Conservation (phyloP, 345 rosid genomes). For the Dovyalis caffra region DNA sequence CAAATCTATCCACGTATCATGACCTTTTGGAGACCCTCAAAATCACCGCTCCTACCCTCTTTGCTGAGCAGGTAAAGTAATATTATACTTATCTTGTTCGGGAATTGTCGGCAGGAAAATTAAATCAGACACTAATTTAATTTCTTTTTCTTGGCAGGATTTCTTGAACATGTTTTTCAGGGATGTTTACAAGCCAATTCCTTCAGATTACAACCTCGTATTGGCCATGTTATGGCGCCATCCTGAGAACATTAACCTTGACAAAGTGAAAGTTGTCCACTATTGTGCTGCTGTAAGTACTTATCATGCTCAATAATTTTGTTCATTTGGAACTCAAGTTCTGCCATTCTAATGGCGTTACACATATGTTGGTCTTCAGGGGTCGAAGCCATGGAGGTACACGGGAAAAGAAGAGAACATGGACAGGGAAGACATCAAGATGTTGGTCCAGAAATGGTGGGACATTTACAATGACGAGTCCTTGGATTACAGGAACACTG, state of each 20-base stretch:
- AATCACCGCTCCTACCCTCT: constrained; percentile 60
- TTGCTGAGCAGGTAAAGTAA: constrained; percentile 91
- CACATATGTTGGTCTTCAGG: constrained; percentile 30
- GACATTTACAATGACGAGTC: constrained; percentile 68
- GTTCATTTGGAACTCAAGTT: not conserved
- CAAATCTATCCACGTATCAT: constrained; percentile 47
- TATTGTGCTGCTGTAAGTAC: constrained; percentile 85
- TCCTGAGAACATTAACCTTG: constrained; percentile 69
- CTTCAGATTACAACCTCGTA: constrained; percentile 66
- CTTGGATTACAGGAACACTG: constrained; percentile 39
- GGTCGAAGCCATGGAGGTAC: constrained; percentile 93
- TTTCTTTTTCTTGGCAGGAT: constrained; percentile 47
- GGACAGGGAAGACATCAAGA: constrained; percentile 85
- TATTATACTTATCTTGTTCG: too few relatives aligned
- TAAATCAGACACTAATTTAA: too few relatives aligned
- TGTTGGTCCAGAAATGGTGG: constrained; percentile 77
- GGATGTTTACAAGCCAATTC: constrained; percentile 67
- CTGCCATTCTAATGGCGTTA: not conserved
- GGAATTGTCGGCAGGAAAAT: too few relatives aligned
- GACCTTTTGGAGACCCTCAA: constrained; percentile 47
- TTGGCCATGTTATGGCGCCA: constrained; percentile 92
- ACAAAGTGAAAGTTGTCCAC: constrained; percentile 68
- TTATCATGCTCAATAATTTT: not conserved
- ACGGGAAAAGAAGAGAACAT: constrained; percentile 78
- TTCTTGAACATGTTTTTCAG: constrained; percentile 80